Percentiles rank a stretch among this genome's conserved stretches.
Evolutionary conservation across 176 grass and related monocot genomes (phyloP).

Genomic region (Microstegium vimineum): DNA sequence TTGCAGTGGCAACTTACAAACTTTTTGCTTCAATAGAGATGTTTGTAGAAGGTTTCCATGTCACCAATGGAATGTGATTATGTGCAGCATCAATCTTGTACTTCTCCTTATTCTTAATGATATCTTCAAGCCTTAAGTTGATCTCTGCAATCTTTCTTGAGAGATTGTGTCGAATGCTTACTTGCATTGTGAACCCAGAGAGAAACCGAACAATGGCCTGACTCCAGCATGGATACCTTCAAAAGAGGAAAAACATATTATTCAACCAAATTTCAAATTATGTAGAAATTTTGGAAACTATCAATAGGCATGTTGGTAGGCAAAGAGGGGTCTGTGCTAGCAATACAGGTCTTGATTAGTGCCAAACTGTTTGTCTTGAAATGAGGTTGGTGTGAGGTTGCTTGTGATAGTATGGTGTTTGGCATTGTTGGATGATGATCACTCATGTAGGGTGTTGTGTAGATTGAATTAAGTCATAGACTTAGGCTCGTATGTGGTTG

Average conservation of each 20-base stretch:
- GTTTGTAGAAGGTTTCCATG: neutral
- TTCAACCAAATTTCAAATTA: neutral
- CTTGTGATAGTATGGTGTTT: too few relatives aligned
- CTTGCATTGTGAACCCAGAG: neutral
- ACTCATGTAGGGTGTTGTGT: too few relatives aligned
- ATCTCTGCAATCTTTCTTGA: neutral
- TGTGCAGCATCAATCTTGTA: neutral
- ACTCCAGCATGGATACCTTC: neutral
- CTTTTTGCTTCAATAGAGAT: neutral
- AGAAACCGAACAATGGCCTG: neutral
- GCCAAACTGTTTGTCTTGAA: neutral
- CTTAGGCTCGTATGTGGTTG: too few relatives aligned
- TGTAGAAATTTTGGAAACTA: neutral
- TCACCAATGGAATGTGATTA: neutral
- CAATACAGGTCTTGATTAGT: neutral
- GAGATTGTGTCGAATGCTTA: neutral
- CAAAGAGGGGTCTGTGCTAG: neutral
- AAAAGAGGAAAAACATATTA: neutral
- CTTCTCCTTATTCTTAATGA: slow-evolving; percentile 1
- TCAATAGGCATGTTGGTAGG: neutral
- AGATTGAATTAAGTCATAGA: too few relatives aligned
- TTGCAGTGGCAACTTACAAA: neutral
- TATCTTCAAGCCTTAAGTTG: neutral
- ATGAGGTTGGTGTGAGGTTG: neutral
- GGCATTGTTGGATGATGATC: too few relatives aligned